Evolutionary conservation across 2,329 filamentous ascomycete species (phyloP).

Genomic region (Pezicula radicicola): DNA sequence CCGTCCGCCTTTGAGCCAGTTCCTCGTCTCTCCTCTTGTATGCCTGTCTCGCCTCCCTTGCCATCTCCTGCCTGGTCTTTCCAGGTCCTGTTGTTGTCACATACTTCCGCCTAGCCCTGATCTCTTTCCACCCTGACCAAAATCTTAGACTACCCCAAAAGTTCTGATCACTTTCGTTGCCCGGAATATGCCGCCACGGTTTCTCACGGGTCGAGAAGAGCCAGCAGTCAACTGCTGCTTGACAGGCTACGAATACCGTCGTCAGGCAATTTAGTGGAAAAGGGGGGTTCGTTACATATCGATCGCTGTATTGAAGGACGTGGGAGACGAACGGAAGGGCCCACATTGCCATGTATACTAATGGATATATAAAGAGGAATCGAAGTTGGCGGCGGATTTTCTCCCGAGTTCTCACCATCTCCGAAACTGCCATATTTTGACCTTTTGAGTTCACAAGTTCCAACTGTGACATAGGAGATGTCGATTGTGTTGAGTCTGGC

Average conservation of each 20-base stretch:
- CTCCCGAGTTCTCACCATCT: conserved; percentile 39
- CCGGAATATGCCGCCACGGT: conserved; percentile 61
- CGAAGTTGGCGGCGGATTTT: conserved; percentile 66
- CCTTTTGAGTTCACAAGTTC: conserved; percentile 22
- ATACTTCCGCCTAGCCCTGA: conserved; percentile 24
- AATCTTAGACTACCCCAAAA: conserved; percentile 32
- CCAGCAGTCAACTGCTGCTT: conserved; percentile 65
- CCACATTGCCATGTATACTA: conserved; percentile 72
- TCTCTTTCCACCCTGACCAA: conserved; percentile 22
- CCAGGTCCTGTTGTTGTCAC: conserved; percentile 31
- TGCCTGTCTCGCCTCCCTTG: conserved; percentile 46
- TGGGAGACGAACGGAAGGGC: conserved; percentile 67
- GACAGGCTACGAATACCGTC: conserved; percentile 57
- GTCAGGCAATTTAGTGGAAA: conserved; percentile 53
- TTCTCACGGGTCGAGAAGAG: conserved; percentile 69
- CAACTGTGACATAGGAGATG: conserved; percentile 15
- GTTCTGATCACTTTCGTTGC: conserved; percentile 30
- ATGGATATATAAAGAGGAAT: conserved; percentile 72
- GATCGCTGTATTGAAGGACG: conserved; percentile 54
- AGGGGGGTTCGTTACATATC: conserved; percentile 47
- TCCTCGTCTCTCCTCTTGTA: conserved; percentile 47
- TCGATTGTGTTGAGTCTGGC: conserved; percentile 4
- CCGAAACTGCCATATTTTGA: conserved; percentile 27
- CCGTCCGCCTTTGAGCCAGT: conserved; percentile 32
- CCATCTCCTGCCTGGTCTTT: conserved; percentile 50